Evolutionary conservation across 805 yeast genomes (phyloP).

Genomic region (Cyberlindnera euphorbiiphila): DNA sequence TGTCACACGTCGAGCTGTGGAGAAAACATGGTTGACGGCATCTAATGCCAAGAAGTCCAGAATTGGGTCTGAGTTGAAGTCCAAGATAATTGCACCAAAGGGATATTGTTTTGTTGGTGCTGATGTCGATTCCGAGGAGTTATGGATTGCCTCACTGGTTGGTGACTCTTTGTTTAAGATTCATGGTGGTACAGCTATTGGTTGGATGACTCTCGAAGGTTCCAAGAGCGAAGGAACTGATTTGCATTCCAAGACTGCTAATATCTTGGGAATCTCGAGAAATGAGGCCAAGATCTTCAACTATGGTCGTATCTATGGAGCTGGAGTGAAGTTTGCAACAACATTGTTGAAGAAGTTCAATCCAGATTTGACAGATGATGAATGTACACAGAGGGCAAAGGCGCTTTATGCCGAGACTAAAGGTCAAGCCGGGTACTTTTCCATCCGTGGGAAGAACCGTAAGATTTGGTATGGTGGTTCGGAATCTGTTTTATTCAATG

Average conservation of each 20-base stretch:
- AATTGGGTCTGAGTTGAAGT: conserved; percentile 90
- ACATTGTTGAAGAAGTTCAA: conserved; percentile 81
- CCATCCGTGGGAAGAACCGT: conserved; percentile 21
- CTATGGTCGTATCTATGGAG: conserved; percentile 97
- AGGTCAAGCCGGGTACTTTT: conserved; percentile 47
- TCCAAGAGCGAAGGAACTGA: conserved; percentile 89
- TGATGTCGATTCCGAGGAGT: conserved; percentile 96
- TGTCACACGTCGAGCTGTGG: conserved; percentile 92
- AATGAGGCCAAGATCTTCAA: conserved; percentile 93
- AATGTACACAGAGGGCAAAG: conserved; percentile 63
- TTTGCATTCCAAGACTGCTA: conserved; percentile 90
- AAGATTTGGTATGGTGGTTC: conserved; percentile 82
- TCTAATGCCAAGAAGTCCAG: conserved; percentile 84
- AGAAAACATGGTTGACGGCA: conserved; percentile 96
- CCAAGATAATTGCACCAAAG: conserved; percentile 78
- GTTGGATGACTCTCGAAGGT: conserved; percentile 99
- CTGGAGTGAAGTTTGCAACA: conserved; percentile 89
- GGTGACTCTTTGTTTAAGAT: conserved; percentile 87
- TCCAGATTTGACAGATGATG: conserved; percentile 58
- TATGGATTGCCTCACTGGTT: conserved; percentile 95
- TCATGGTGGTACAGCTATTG: conserved; percentile 95
- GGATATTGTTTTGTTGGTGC: conserved; percentile 96
- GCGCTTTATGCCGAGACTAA: conserved; percentile 77
- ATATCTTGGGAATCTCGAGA: conserved; percentile 81
- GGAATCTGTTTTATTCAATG: conserved; percentile 88